Conservation (phyloP, 352 stramenopile species). For the Phytopythium sindhum region DNA sequence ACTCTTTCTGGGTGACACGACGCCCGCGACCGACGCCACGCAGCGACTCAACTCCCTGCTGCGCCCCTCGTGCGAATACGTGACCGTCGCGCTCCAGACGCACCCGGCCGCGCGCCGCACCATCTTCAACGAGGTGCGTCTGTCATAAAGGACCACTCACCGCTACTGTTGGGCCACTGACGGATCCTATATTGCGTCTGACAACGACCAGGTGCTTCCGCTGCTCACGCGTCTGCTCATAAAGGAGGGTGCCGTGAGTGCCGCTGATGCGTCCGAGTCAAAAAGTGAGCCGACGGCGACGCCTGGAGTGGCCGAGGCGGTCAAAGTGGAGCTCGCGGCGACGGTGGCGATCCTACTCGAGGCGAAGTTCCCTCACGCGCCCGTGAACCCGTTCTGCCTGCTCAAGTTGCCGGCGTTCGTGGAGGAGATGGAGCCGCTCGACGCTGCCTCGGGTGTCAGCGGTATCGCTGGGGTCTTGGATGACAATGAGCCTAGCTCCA, state of each 20-base stretch:
- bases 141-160: neutral
- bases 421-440: slow-evolving; percentile 35
- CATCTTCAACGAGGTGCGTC: slow-evolving; percentile 37
- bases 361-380: slow-evolving; percentile 31
- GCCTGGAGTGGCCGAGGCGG: slow-evolving; percentile 26
- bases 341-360: slow-evolving; percentile 63
- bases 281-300: neutral
- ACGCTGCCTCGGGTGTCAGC: slow-evolving; percentile 9
- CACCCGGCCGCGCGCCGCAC: slow-evolving; percentile 30
- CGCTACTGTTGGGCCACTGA: neutral
- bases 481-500: neutral
- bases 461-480: neutral
- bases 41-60: slow-evolving; percentile 48
- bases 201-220: slow-evolving; percentile 30
- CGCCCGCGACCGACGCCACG: slow-evolving; percentile 9
- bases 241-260: slow-evolving; percentile 13
- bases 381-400: slow-evolving; percentile 42
- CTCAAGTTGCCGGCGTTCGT: slow-evolving; percentile 60
- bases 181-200: neutral
- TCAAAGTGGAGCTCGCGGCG: slow-evolving; percentile 47
- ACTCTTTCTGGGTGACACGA: slow-evolving; percentile 33
- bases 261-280: slow-evolving; percentile 9
- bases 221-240: slow-evolving; percentile 37
- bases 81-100: slow-evolving; percentile 63
- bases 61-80: slow-evolving; percentile 55